phyloP scores from a whole-genome alignment of 2,329 filamentous ascomycete species.

The Ceratocystis albifundus region DNA sequence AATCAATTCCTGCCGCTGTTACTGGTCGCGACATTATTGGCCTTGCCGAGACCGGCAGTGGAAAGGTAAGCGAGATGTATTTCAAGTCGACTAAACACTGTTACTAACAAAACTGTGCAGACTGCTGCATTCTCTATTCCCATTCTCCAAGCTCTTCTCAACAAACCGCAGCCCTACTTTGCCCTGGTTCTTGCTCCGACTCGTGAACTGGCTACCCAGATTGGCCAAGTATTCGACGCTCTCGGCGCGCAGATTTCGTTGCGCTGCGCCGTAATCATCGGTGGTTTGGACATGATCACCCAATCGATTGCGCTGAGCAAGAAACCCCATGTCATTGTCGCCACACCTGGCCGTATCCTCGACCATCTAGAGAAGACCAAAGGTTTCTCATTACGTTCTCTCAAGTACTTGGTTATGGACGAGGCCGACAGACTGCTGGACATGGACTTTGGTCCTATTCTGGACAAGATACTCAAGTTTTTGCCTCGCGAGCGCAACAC shows the following conservation, averaged over 20 bases:
- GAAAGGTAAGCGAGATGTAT: constrained; percentile 44
- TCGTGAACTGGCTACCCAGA: constrained; percentile 85
- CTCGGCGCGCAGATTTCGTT: constrained; percentile 82
- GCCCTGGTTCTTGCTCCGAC: constrained; percentile 88
- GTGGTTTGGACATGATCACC: constrained; percentile 90
- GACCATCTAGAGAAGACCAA: constrained; percentile 96
- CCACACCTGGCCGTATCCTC: constrained; percentile 76
- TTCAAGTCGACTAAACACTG: background rate
- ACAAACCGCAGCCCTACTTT: constrained; percentile 74
- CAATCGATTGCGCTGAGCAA: constrained; percentile 89
- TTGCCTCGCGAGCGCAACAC: constrained; percentile 67
- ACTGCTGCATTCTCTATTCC: constrained; percentile 90
- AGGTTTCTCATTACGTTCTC: constrained; percentile 69
- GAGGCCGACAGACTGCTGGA: constrained; percentile 88
- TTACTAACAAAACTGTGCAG: constrained; percentile 24
- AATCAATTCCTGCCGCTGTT: constrained; percentile 72
- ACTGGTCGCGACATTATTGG: constrained; percentile 80
- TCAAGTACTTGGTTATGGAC: constrained; percentile 90
- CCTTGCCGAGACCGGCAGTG: constrained; percentile 85
- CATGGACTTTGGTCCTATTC: constrained; percentile 82
- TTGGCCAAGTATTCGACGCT: constrained; percentile 75
- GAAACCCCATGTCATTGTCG: constrained; percentile 87
- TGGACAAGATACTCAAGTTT: constrained; percentile 88
- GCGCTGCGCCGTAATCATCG: constrained; percentile 73
- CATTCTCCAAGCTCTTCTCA: constrained; percentile 80